Evolutionary conservation across 1,139 yeast genomes (phyloP), one percentile per base, ranked within the genome.

Genomic region (Eremothecium coryli): DNA sequence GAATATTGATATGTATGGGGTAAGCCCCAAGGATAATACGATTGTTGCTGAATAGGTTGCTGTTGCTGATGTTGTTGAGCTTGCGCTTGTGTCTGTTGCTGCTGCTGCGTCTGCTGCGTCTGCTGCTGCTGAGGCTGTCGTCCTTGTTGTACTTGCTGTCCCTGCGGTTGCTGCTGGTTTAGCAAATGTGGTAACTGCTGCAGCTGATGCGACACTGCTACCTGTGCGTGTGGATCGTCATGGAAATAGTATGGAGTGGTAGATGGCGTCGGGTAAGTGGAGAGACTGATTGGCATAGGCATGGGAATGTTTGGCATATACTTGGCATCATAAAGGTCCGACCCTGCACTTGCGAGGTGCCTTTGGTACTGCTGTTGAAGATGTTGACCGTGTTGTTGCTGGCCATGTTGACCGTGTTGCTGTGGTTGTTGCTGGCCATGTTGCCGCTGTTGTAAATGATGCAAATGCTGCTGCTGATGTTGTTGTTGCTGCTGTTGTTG

Each of bases 1-100:
- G 28, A 25, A 16, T 25, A 25, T 16, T 25, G 28, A 16, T 25
- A 25, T n/a, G 28, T 12, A 15, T 25, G 28, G 16, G 28, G 28
- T 16, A 25, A 12, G 17, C 28, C 28, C 28, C 28, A 25, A 13
- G 28, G 16, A 16, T 25, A 25, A 16, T 25, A 25, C n/a, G 28
- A 15, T 12, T 17, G 22, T 21, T 21, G 22, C 21, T 35, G n/a
- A n/a, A n/a, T n/a, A n/a, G n/a, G 38, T 25, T 20, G 35, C 29
- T 23, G 13, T 14, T 18, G 29, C 27, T 20, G 32, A 4, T 14
- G 14, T 12, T 29, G 33, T 26, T 30, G 37, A 49, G 24, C 49
- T 54, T 29, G 58, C 29, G n/a, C n/a, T n/a, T n/a, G n/a, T n/a
- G 26, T 20, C 21, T 35, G 38, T 25, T 20, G 35, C 29, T 23